These are phyloP conservation scores for Jamesozyma jinghongensis DNA, from an alignment of 805 yeast genomes.

Conservation along the genomic window DNA sequence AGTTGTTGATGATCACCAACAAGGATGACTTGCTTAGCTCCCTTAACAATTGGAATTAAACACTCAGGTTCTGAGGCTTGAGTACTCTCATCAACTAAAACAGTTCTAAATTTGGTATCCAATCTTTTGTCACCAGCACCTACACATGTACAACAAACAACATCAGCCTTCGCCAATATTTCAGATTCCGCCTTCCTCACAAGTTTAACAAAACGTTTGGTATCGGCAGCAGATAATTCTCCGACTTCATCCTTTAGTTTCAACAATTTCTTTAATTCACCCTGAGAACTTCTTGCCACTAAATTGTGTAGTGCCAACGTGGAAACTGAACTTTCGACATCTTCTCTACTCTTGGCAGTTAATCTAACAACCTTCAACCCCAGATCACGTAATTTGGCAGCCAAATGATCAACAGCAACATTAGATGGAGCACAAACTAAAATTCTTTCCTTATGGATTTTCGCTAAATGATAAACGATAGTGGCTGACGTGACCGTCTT, in stretches of 20 bases:
- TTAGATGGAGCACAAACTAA: conserved; percentile 94
- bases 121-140: conserved; percentile 80
- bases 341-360: conserved; percentile 71
- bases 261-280: conserved; percentile 49
- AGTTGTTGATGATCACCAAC: conserved; percentile 96
- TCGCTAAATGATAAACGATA: conserved; percentile 65
- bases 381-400: conserved; percentile 56
- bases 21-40: conserved; percentile 78
- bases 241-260: conserved; percentile 56
- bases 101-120: conserved; percentile 56
- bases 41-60: conserved; percentile 79
- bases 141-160: conserved; percentile 84
- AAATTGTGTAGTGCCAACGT: conserved; percentile 49
- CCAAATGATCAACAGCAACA: conserved; percentile 88
- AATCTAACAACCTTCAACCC: conserved; percentile 74
- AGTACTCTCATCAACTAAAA: conserved; percentile 84
- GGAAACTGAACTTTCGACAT: conserved; percentile 56
- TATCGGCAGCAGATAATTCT: conserved; percentile 52
- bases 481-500: conserved; percentile 91
- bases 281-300: conserved; percentile 41
- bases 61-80: conserved; percentile 93
- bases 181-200: conserved; percentile 41
- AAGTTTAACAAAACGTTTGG: conserved; percentile 35
- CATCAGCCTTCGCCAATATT: conserved; percentile 52
- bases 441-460: conserved; percentile 51